Conservation (phyloP, 805 yeast genomes). For the Ogataea nakhonphanomensis region DNA sequence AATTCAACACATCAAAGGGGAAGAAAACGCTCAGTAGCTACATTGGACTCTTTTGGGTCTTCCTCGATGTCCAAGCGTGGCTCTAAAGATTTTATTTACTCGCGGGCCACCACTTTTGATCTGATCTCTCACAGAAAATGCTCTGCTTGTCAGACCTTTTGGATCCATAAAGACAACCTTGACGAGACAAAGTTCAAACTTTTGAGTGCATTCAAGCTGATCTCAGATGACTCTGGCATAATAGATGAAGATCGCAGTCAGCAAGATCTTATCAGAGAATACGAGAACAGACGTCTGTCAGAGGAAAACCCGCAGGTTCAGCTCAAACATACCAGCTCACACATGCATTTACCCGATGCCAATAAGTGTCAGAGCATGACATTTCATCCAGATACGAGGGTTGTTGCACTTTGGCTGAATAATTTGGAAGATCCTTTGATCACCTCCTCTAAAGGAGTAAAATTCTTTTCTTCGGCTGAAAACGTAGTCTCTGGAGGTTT, state of each 20-base stretch:
- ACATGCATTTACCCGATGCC: constrained; percentile 8
- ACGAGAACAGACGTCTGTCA: background rate
- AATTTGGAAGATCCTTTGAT: constrained; percentile 25
- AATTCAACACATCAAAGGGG: background rate
- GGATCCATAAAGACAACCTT: constrained; percentile 62
- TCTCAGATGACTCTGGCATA: constrained; percentile 32
- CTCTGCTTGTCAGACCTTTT: constrained; percentile 37
- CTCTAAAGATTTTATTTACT: constrained; percentile 13
- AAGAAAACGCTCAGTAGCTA: constrained; percentile 15
- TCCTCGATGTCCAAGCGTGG: constrained; percentile 10
- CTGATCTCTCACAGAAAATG: constrained; percentile 35
- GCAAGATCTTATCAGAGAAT: constrained; percentile 4
- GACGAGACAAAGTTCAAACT: constrained; percentile 49
- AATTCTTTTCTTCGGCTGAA: constrained; percentile 15
- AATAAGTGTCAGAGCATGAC: constrained; percentile 8
- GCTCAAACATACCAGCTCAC: constrained; percentile 15
- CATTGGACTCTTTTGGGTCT: constrained; percentile 25
- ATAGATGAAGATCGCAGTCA: constrained; percentile 19
- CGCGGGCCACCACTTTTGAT: constrained; percentile 36
- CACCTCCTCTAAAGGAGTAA: constrained; percentile 21
- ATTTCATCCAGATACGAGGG: constrained; percentile 30
- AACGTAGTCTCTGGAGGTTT: constrained; percentile 14
- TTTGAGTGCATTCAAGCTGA: constrained; percentile 40
- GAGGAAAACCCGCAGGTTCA: constrained; percentile 7
- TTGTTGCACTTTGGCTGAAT: constrained; percentile 30